Conservation (phyloP, 768 basidiomycete genomes). For the Tulasnella sp. region DNA sequence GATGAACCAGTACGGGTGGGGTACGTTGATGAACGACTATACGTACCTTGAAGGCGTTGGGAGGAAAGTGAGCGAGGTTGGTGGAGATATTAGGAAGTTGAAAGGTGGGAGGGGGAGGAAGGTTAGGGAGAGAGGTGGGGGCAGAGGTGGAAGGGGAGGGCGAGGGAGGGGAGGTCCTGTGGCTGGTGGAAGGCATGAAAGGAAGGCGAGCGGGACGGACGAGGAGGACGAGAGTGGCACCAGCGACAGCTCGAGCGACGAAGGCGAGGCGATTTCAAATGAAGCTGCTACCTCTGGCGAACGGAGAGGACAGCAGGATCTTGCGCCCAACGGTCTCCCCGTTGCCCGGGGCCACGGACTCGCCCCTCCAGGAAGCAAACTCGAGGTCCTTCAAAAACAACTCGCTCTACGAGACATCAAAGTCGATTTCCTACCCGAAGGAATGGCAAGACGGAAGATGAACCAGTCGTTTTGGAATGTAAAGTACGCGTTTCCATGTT, state of each 20-base stretch:
- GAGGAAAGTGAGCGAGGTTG: slow-evolving; percentile 66
- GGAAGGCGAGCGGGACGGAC: slow-evolving; percentile 28
- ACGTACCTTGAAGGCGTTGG: slow-evolving; percentile 76
- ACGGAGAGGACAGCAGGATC: background rate
- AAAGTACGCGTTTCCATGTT: slow-evolving; percentile 46
- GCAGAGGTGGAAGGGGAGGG: slow-evolving; percentile 38
- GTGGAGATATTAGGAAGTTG: slow-evolving; percentile 50
- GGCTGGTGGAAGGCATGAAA: slow-evolving; percentile 30
- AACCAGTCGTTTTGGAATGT: slow-evolving; percentile 82
- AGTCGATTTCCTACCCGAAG: slow-evolving; percentile 65
- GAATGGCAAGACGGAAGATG: slow-evolving; percentile 68
- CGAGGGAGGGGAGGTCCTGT: slow-evolving; percentile 24
- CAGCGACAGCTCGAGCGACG: background rate
- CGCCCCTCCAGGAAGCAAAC: slow-evolving; percentile 43
- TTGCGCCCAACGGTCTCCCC: slow-evolving; percentile 8
- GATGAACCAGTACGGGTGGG: slow-evolving; percentile 79
- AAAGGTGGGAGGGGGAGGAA: slow-evolving; percentile 37
- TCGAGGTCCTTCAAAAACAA: slow-evolving; percentile 59
- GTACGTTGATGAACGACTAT: slow-evolving; percentile 85
- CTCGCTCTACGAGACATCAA: slow-evolving; percentile 61
- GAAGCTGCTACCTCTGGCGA: background rate
- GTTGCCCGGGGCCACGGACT: slow-evolving; percentile 16
- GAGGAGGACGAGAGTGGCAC: background rate
- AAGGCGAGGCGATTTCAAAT: background rate
- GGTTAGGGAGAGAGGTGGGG: slow-evolving; percentile 38